Base-by-base conservation (phyloP, 2,329 filamentous ascomycete genomes). In the Cordyceps fumosorosea region DNA sequence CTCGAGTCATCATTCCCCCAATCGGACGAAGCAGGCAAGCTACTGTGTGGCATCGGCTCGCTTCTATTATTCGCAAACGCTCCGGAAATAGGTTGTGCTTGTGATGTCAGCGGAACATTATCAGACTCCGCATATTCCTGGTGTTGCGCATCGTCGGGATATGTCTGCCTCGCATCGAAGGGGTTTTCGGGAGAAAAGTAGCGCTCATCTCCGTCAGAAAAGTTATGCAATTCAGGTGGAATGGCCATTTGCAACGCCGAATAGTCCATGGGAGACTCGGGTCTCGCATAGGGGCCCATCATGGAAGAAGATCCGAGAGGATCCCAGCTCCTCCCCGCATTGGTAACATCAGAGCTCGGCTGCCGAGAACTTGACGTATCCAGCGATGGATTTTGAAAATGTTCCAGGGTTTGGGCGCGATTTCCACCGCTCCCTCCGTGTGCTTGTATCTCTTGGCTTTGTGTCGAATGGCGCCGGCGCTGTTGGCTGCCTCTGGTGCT, bases 1-100 rank as follows among this genome's bases (percentile, higher is more conserved):
- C 77, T 75, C 12, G 80, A 77, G 5, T 84, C 79, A 64, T 82
- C 82, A 69, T 84, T 86, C 62, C 81, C 83, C 69, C 83, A 65
- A 63, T 82, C 80, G 1, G 79, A 80, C 20, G 84, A 76, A 0
- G 81, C 84, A 70, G 84, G 82, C 63, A 85, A 84, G 65, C 85
- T 85, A 65, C 84, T 79, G 63, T 80, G 76, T 37, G 76, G 73
- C 58, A 76, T 75, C 16, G 76, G 69, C 20, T 80, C 79, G 5
- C 70, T 67, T 20, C 72, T 72, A 6, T 73, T 73, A 20, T 79
- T 75, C 47, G 72, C 70, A 42, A 84, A 71, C 16, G 80, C 75
- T 20, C 82, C 79, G 6, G 81, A 77, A 24, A 84, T 86, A 6
- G 84, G 81, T 66, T 84, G 80, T 29, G 80, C 80, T 48, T 78